These are phyloP conservation scores for Chytridium lagenaria DNA, from an alignment of 371 early-diverging fungal genomes.

Conservation along the genomic window DNA sequence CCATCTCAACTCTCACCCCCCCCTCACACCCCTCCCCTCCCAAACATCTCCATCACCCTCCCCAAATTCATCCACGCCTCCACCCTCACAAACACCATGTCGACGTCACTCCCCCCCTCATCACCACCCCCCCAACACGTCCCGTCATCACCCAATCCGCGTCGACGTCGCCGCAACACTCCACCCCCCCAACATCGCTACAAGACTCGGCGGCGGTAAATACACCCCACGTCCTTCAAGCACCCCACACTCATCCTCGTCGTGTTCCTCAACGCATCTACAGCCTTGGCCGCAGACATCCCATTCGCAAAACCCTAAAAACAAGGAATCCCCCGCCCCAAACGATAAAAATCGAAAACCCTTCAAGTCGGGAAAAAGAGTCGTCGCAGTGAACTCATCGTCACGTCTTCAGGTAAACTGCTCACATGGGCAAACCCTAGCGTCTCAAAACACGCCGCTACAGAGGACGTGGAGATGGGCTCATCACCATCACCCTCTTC, in stretches of 20 bases:
- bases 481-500: too few species aligned
- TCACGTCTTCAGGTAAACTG: background rate
- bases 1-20: background rate
- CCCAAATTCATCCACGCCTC: background rate
- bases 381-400: background rate
- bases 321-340: background rate
- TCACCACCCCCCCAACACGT: background rate
- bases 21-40: background rate
- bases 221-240: background rate
- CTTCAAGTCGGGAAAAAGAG: constrained; percentile 1
- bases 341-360: constrained; percentile 4
- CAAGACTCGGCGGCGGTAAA: background rate
- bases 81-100: background rate
- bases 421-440: background rate
- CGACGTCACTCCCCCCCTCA: background rate
- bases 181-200: background rate
- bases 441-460: background rate
- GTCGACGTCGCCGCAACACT: background rate
- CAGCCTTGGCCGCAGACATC: background rate
- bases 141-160: background rate
- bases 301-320: background rate
- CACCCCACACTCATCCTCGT: constrained; percentile 2
- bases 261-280: constrained; percentile 3
- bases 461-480: background rate
- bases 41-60: constrained; percentile 1